Base-by-base conservation (phyloP, 2,329 filamentous ascomycete genomes). In the Hypoxylon sp. region DNA sequence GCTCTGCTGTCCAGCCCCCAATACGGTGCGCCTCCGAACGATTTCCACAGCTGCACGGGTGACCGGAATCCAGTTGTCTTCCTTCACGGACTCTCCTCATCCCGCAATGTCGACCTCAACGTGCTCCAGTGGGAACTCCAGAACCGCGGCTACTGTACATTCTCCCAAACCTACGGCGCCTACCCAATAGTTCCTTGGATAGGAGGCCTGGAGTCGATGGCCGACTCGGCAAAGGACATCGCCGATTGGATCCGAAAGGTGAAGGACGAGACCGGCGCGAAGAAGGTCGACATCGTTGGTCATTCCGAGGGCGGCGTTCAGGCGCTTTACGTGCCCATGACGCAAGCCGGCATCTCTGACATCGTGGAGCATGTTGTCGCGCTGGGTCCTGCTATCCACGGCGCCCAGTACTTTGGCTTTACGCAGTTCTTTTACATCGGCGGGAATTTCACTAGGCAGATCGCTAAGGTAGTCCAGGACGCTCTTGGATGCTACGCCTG, bases 231-330 rank as follows among this genome's bases (percentile, higher is more conserved):
- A 3, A 62, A 63, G 9, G 78, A 83, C 48, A 80, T 83, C 56
- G 81, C 81, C 1, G 72, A 62, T 1, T 83, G 82, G 70, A 76
- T 83, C 59, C 75, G 73, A 19, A 74, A 80, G 42, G 80, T 83
- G 0, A 66, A 72, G 14, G 57, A 74, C 4, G 75, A 77, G 63
- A 81, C 81, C 2, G 78, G 78, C 9, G 78, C 79, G 3, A 47
- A 59, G n/a, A 81, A 80, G 53, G 74, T 83, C 31, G 78, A 83
- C 59, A 63, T 83, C 0, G 80, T 83, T 14, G 81, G 81, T 6
- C 81, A 83, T 70, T 83, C 81, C 1, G 81, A 83, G 70, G 81
- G 81, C 47, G 81, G 75, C 5, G 81, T 83, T 60, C 80, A 82
- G 63, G 62, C 78, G 1, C 72, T 83, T 35, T 75, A 75, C 67